Evolutionary conservation across 2,329 filamentous ascomycete species (phyloP).

Genomic region (Hypoxylon sp.): DNA sequence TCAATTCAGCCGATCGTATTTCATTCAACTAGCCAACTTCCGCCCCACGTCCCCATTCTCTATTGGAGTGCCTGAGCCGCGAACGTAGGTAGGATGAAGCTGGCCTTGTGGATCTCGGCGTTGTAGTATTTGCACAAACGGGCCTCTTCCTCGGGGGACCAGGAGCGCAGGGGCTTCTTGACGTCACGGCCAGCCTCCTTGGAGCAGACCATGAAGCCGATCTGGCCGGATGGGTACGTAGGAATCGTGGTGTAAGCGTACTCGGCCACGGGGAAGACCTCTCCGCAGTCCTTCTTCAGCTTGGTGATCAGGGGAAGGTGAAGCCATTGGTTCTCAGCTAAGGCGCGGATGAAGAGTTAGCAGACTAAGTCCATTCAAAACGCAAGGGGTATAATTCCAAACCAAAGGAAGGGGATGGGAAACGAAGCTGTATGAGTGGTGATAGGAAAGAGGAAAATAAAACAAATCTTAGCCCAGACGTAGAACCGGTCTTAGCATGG

Average conservation of each 20-base stretch:
- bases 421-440: background rate
- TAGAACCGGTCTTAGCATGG: background rate
- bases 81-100: slow-evolving; percentile 94
- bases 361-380: slow-evolving; percentile 5
- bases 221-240: slow-evolving; percentile 98
- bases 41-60: slow-evolving; percentile 12
- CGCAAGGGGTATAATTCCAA: slow-evolving; percentile 14
- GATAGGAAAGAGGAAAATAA: slow-evolving; percentile 4
- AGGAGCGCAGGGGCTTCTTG: slow-evolving; percentile 84
- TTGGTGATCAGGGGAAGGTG: slow-evolving; percentile 93
- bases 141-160: slow-evolving; percentile 89
- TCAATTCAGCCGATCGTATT: background rate
- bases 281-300: slow-evolving; percentile 96
- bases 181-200: slow-evolving; percentile 90
- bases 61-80: slow-evolving; percentile 81
- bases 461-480: slow-evolving; percentile 14
- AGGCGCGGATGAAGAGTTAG: slow-evolving; percentile 29
- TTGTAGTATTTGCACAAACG: slow-evolving; percentile 98
- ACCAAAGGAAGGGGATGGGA: slow-evolving; percentile 1
- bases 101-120: slow-evolving; percentile 93
- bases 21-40: background rate
- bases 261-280: slow-evolving; percentile 97
- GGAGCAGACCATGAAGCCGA: slow-evolving; percentile 99
- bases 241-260: slow-evolving; percentile 99
- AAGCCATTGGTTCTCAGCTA: slow-evolving; percentile 99